Base-by-base conservation (phyloP, 345 rosid species). In the Ceriops zippeliana region DNA sequence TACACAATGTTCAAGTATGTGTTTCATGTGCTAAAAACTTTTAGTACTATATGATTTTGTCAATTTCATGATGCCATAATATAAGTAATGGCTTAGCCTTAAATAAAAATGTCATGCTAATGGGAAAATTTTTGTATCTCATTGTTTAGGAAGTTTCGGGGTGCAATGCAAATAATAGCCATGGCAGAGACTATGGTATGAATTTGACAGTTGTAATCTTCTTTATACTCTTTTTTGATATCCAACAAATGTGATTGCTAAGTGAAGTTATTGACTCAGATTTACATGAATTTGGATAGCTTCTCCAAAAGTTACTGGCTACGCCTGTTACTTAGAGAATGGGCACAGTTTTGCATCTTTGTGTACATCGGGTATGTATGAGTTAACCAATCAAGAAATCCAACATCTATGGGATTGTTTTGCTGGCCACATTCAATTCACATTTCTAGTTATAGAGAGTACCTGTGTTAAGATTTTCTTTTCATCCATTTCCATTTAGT, bases 1-100 rank as follows among this genome's bases (percentile, higher is more conserved):
- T 93, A 89, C 65, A 82, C 75, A 53, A 90, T 93, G 98, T 85
- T 90, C 83, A 93, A 88, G 98, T 93, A 86, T 0, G 95, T 77
- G 31, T 26, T 60, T 21, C 42, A 27, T 27, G 31, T 16, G 16
- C 28, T 3, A 15, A 20, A 60, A 15, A 60, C 1, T 27, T 35
- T 46, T 17, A 46, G 15, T 62, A 42, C 17, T 17, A 1, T 58
- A 21, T 24, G 16, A 8, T n/a, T 24, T 21, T 53, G 30, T 19
- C 19, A 9, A 27, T 51, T 58, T 59, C 31, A 68, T 34, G 27
- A 37, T 59, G 35, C 11, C 30, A 28, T 11, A 30, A 30, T 30
- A 27, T 17, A 65, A 5, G 35, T 24, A 42, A 52, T 56, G 60
- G 22, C 64, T 21, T 65, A 22, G 58, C 35, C 5, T 56, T 66